A percentile compares a stretch with the other conserved stretches of the same genome.
These are phyloP conservation scores for Linum trigynum DNA, from an alignment of 345 rosid genomes.

Conservation along the genomic window DNA sequence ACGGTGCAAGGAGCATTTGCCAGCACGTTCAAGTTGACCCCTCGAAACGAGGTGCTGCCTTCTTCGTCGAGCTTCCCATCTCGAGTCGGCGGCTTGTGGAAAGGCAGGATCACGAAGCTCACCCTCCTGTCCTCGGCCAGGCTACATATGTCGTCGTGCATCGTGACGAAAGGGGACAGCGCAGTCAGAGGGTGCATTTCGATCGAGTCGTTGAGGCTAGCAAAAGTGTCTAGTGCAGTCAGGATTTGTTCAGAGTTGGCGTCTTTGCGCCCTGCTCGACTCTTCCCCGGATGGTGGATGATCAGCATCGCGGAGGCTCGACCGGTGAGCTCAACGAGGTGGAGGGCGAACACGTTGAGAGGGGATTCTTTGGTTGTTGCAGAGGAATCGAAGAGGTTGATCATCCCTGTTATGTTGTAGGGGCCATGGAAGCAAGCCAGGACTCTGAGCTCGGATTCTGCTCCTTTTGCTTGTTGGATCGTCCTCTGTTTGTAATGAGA, in stretches of 20 bases:
- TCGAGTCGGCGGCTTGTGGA: conserved; percentile 18
- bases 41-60: conserved; percentile 29
- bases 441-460: conserved; percentile 36
- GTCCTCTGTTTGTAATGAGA: conserved; percentile 29
- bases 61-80: conserved; percentile 32
- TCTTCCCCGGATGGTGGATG: conserved; percentile 29
- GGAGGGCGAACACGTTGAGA: conserved; percentile 36
- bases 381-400: conserved; percentile 43
- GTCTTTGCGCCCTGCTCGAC: conserved; percentile 11
- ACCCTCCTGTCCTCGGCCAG: conserved; percentile 53
- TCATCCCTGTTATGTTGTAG: conserved; percentile 31
- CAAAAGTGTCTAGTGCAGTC: conserved; percentile 29
- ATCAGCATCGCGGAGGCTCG: conserved; percentile 56
- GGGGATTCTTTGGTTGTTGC: conserved; percentile 48
- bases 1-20: conserved; percentile 52
- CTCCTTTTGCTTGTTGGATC: conserved; percentile 27
- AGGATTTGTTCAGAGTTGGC: conserved; percentile 39
- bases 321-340: conserved; percentile 54
- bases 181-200: conserved; percentile 36
- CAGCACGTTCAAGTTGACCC: conserved; percentile 43
- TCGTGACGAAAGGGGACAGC: conserved; percentile 44
- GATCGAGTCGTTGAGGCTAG: conserved; percentile 19
- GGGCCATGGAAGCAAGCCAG: conserved; percentile 42
- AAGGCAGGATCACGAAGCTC: conserved; percentile 47
- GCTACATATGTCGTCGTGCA: conserved; percentile 56